Conservation (phyloP, 805 yeast genomes). For the Nakazawaea ishiwadae region DNA sequence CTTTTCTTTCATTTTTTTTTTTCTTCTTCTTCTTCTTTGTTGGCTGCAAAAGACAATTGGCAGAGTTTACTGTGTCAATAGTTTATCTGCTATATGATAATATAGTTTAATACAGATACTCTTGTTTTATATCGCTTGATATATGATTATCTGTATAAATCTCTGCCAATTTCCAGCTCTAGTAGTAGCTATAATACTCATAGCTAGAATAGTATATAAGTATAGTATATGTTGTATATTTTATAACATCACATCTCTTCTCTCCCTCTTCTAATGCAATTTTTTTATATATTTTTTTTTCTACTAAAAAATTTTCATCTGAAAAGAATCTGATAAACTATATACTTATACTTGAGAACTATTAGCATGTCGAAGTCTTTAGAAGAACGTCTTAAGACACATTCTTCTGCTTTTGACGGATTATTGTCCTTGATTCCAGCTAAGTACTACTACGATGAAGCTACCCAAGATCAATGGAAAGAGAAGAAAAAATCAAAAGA, state of each 20-base stretch:
- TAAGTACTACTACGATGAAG: slow-evolving; percentile 88
- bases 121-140: too few relatives aligned
- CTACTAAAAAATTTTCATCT: not conserved
- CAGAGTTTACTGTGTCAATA: too few relatives aligned
- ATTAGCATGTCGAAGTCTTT: slow-evolving; percentile 10
- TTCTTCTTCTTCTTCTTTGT: too few relatives aligned
- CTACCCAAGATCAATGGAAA: slow-evolving; percentile 86
- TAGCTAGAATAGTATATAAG: too few relatives aligned
- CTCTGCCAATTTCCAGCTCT: too few relatives aligned
- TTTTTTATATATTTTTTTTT: not conserved
- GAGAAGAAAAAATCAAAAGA: slow-evolving; percentile 71
- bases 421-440: slow-evolving; percentile 89
- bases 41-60: too few relatives aligned
- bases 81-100: too few relatives aligned
- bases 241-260: not conserved
- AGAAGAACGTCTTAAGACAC: slow-evolving; percentile 72
- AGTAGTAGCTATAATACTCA: too few relatives aligned
- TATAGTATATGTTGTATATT: not conserved
- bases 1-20: too few relatives aligned
- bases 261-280: not conserved
- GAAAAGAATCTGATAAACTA: not conserved
- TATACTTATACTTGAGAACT: not conserved
- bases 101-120: too few relatives aligned
- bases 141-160: too few relatives aligned
- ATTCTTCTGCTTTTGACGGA: slow-evolving; percentile 83